phyloP scores from a whole-genome alignment of 495 filamentous ascomycete species.

The Clohesyomyces aquaticus region DNA sequence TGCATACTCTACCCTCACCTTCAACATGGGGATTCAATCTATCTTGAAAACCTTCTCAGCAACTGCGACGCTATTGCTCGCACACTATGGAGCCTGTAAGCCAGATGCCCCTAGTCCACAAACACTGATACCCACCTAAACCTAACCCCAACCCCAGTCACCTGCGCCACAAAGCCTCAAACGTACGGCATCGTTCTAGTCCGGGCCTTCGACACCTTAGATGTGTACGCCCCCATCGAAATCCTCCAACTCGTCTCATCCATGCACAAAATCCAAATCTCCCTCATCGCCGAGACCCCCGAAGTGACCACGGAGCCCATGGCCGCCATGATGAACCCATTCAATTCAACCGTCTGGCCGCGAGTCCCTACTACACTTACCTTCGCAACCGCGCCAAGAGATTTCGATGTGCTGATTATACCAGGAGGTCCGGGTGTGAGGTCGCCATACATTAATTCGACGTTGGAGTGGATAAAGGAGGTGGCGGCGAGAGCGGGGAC shows the following conservation, averaged over 20 bases:
- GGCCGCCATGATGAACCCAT: conserved; percentile 24
- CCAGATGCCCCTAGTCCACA: background rate
- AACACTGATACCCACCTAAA: background rate
- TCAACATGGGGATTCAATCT: background rate
- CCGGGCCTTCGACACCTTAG: conserved; percentile 56
- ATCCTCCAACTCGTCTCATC: conserved; percentile 58
- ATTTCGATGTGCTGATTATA: conserved; percentile 67
- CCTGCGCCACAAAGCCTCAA: conserved; percentile 12
- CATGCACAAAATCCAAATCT: conserved; percentile 47
- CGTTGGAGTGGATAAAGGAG: conserved; percentile 53
- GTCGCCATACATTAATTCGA: conserved; percentile 42
- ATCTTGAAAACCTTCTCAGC: background rate
- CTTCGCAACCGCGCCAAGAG: conserved; percentile 49
- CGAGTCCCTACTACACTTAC: conserved; percentile 64
- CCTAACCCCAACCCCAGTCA: background rate
- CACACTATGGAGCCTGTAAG: background rate
- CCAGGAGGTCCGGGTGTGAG: conserved; percentile 63
- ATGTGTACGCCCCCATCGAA: conserved; percentile 65
- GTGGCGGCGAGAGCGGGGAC: conserved; percentile 54
- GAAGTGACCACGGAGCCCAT: conserved; percentile 52
- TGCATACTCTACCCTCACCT: background rate
- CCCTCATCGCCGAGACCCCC: conserved; percentile 55
- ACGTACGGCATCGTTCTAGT: conserved; percentile 51
- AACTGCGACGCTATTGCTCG: background rate
- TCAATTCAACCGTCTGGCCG: conserved; percentile 46